These are phyloP conservation scores for Teunomyces lycoperdinae DNA, from an alignment of 805 yeast species.

Conservation along the genomic window DNA sequence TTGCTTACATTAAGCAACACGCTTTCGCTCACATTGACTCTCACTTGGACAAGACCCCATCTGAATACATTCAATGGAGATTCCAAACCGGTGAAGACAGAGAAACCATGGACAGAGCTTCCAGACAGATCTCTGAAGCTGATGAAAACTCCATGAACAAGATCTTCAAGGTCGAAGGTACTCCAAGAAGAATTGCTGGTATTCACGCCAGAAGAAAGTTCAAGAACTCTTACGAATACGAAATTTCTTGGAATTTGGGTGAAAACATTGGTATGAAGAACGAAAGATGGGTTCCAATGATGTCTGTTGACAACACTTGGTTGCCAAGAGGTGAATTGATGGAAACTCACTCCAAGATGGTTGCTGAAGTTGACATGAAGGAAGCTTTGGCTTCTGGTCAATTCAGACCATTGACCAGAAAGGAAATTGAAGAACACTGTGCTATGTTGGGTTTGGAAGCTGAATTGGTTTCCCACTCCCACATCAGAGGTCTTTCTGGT, in stretches of 20 bases:
- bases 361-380: conserved; percentile 99
- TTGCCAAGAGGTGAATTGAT: conserved; percentile 99
- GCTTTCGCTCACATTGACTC: conserved; percentile 99
- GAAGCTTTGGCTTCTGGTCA: conserved; percentile 99
- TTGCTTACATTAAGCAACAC: conserved; percentile 99
- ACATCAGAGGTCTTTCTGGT: conserved; percentile 99
- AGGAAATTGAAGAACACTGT: conserved; percentile 99
- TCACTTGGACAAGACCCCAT: conserved; percentile 98
- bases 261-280: conserved; percentile 98
- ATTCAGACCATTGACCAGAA: conserved; percentile 99
- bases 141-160: conserved; percentile 99
- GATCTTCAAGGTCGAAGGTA: conserved; percentile 98
- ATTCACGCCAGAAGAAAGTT: conserved; percentile 97
- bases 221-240: conserved; percentile 99
- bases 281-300: conserved; percentile 99
- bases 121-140: conserved; percentile 94
- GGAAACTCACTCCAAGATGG: conserved; percentile 94
- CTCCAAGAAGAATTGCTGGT: conserved; percentile 95
- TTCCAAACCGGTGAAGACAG: conserved; percentile 99
- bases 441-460: conserved; percentile 97
- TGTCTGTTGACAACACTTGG: conserved; percentile 99
- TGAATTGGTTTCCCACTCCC: conserved; percentile 98
- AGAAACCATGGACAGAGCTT: conserved; percentile 99
- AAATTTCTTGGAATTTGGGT: conserved; percentile 96
- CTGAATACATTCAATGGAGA: conserved; percentile 99